Evolutionary conservation across 2,329 filamentous ascomycete genomes (phyloP), one percentile per base, ranked within the genome.

Genomic region (Ophiostoma himal-ulmi): DNA sequence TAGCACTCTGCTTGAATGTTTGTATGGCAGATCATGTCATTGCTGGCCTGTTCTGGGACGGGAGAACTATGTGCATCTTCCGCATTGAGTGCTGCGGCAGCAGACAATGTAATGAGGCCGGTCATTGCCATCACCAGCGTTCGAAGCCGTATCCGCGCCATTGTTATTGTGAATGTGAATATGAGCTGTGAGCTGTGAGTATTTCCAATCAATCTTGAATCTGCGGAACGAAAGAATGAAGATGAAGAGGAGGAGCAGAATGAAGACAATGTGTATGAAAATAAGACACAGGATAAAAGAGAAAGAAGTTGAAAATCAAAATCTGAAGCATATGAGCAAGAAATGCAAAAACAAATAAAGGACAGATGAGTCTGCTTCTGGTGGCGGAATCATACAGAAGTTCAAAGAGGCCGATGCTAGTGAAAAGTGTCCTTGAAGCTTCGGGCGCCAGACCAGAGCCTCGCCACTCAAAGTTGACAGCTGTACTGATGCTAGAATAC

Each of bases 11-110:
- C 78, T 0, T 82, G 80, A 74, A 89, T 82, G 67, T 83, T 80
- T 60, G 85, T 86, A 77, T 89, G 87, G 74, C 89, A 91, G 77
- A 91, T 89, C 70, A 90, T 79, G 57, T 89, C 85, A 20, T 64
- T 67, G 65, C n/a, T 48, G n/a, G 17, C 36, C 10, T 30, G 20
- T 30, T n/a, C 39, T 20, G n/a, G n/a, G 20, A 39, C 36, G 7
- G 36, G 20, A 6, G 62, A 22, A 3, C 26, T 13, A 13, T 41
- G 62, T 39, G 62, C 65, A 67, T 30, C 7, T 10, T 20, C n/a
- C n/a, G 37, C 4, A 3, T 22, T 26, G n/a, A 26, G 37, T 36
- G 66, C 11, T n/a, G 26, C 41, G 6, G 14, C 14, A 5, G 26
- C 44, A 30, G n/a, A 44, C 30, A 57, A 3, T 26, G 52, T 13